Base-by-base conservation (phyloP, 176 grass and related monocot species). In the Poa pratensis region DNA sequence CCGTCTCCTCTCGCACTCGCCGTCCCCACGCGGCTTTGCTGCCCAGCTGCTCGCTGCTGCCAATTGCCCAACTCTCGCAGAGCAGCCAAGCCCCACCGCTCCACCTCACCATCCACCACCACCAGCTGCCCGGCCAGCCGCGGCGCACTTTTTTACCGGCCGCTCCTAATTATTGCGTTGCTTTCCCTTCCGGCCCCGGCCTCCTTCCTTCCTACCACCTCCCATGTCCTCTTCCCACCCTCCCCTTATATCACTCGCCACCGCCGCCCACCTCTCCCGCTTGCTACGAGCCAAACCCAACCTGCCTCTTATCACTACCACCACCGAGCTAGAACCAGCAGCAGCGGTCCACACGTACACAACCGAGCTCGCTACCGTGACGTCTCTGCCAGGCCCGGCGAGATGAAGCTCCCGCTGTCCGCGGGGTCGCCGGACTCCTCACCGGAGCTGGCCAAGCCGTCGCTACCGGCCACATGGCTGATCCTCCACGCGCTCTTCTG, bases 401-500 rank as follows among this genome's bases (percentile, higher is more conserved):
- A n/a, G n/a, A 90, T 87, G 86, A 92, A 88, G 88, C 83, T 90
- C 62, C 75, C 91, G 58, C 75, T 88, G 27, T 63, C 77, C 51
- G 34, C 45, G 61, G 49, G 34, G 61, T 18, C 70, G 55, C 17
- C 67, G 11, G 86, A 78, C 55, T 16, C 71, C 1, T 13, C 77
- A 5, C 66, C 28, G 3, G 91, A 79, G 69, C 43, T 69, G 22
- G 46, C 80, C 8, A 87, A 82, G 72, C 83, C 86, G 3, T 89
- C 90, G 24, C 75, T 91, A 22, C 88, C 89, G 0, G 34, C 84
- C 0, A 76, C 92, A 39, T 95, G 93, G 95, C 76, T 98, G 15
- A 63, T 98, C 15, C 89, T 98, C 55, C 96, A 98, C 69, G 86
- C 91, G 35, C 77, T 98, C 50, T 98, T 94, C 89, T 98, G 96